Evolutionary conservation across 83 land plant species (phyloP), one percentile per base, ranked within the genome.

Genomic region (Picea abies): DNA sequence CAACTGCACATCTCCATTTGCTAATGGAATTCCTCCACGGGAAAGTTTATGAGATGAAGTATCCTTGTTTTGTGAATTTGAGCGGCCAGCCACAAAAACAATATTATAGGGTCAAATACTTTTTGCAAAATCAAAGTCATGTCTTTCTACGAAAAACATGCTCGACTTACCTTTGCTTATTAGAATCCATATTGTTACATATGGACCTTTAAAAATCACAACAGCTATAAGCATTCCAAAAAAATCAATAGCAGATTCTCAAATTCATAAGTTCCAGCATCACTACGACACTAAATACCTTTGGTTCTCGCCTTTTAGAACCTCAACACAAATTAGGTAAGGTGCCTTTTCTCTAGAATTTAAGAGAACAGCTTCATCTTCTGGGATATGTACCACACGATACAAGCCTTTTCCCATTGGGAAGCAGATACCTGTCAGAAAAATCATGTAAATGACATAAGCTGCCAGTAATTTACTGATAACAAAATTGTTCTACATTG

Each of bases 321-420:
- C 98, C 87, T 98, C 99, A 68, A 96, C 90, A 84, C 99, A 98
- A 23, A 98, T 96, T 19, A 98, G 77, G 82, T 92, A 98, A 84
- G 99, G 99, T 81, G 99, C 99, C 80, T 98, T 98, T 79, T 98
- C 99, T 81, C 99, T 93, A 22, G 99, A 98, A 84, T 98, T 98
- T 80, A 98, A 84, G 60, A 98, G 94, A 63, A 93, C 95, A 60
- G 96, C 96, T 82, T 98, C 99, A 81, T 96, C 97, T 86, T 90
- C 99, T 49, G 99, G 99, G 44, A 98, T 93, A 82, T 98, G 94
- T 72, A 98, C 87, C 58, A 98, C 99, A 62, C 98, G 94, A 81
- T 92, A 93, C 92, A 98, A 83, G 17, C 98, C 99, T 81, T 91
- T 98, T 35, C 99, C 99, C 96, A 98, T 90, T 8, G 99, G 99